phyloP scores from a whole-genome alignment of 805 yeast species.

The Wickerhamomyces strasburgensis region DNA sequence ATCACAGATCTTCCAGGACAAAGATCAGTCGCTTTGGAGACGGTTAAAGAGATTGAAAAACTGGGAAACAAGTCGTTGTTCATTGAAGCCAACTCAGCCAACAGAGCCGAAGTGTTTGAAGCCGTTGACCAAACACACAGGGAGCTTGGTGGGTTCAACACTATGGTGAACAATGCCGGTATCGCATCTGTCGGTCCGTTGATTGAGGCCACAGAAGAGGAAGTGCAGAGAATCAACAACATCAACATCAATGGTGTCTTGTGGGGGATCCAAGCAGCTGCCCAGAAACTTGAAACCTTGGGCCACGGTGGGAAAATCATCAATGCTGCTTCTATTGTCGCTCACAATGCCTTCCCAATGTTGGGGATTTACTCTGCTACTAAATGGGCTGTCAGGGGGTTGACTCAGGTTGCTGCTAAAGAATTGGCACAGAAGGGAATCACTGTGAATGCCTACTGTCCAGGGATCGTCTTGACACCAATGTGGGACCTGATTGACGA shows the following conservation, averaged over 20 bases:
- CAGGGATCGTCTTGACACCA: conserved; percentile 38
- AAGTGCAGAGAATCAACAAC: conserved; percentile 20
- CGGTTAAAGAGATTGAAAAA: conserved; percentile 20
- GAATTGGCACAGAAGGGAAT: conserved; percentile 33
- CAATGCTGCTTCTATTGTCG: conserved; percentile 33
- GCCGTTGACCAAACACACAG: conserved; percentile 27
- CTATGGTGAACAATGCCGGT: conserved; percentile 36
- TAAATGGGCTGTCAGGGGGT: conserved; percentile 33
- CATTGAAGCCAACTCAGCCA: conserved; percentile 25
- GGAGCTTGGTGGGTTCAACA: conserved; percentile 30
- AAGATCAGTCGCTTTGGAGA: conserved; percentile 18
- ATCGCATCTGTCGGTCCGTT: conserved; percentile 26
- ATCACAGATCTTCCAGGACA: conserved; percentile 25
- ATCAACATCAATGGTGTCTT: conserved; percentile 31
- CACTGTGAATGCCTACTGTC: conserved; percentile 35
- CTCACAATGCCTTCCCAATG: conserved; percentile 28
- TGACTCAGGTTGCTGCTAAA: conserved; percentile 34
- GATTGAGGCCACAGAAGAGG: conserved; percentile 26
- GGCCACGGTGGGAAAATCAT: conserved; percentile 34
- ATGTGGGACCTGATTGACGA: conserved; percentile 30
- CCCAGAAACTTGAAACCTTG: conserved; percentile 24
- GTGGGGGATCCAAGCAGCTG: conserved; percentile 32
- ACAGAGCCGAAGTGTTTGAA: conserved; percentile 21
- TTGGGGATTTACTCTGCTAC: conserved; percentile 31
- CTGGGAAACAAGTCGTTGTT: conserved; percentile 21